Base-by-base conservation (phyloP, 139 green algal genomes). In the Auxenochlorella pyrenoidosa region DNA sequence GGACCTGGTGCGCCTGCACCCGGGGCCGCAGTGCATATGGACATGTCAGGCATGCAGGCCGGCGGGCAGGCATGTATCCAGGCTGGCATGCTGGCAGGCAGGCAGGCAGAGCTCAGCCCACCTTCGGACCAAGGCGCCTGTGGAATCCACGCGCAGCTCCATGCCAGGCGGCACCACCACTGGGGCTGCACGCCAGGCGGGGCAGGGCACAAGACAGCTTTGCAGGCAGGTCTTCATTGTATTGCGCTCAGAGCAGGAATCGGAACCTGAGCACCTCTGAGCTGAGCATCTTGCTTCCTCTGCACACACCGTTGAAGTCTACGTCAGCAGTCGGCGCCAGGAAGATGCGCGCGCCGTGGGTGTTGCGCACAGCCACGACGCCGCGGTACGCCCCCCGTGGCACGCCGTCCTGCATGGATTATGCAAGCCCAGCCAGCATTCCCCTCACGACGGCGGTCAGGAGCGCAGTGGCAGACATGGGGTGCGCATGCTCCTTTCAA, bases 331-430 rank as follows among this genome's bases (percentile, higher is more conserved):
- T 80, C 13, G 84, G 84, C 4, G 84, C 88, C 38, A 91, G 34
- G 59, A 89, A 85, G 18, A 91, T 54, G 28, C 66, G 78, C 10
- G 73, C 84, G 1, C 84, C 54, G 40, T 65, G 28, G 13, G 68
- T 0, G 58, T 68, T 90, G 26, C 82, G 38, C 30, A 92, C 36
- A 2, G 79, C 70, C 21, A 93, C 90, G 38, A 88, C 79, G 21
- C 90, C 90, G 24, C 68, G 43, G 82, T 92, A 94, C 0, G 84
- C 86, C 16, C 72, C 91, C 0, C 91, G 86, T 0, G 91, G 91
- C 6, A 94, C 85, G 34, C 89, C 91, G 79, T 94, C 91, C 87
- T 90, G 72, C 58, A 40, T 34, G n/a, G n/a, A 26, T 32, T 40
- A 2, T 3, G 21, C 3, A 73, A 6, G 32, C 66, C 66, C 66